Conservation (phyloP, 768 basidiomycete genomes). For the Strobilomyces dryophilus region DNA sequence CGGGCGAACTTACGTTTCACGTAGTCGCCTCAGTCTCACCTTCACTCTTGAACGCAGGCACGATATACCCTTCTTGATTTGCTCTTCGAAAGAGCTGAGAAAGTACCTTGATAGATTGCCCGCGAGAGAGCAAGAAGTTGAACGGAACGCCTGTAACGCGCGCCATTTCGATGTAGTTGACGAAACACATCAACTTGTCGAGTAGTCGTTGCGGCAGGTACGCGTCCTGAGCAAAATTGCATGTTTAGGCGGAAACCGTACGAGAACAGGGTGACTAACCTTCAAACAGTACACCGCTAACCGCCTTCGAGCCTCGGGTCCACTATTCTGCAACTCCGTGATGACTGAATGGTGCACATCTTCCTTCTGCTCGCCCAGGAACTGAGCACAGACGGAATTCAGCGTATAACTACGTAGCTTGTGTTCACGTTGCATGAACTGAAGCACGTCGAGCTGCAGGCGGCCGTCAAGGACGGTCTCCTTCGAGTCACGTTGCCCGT, state of each 20-base stretch:
- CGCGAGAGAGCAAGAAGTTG: constrained; percentile 89
- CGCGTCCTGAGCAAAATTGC: constrained; percentile 65
- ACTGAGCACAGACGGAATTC: constrained; percentile 97
- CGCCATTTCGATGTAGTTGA: constrained; percentile 99
- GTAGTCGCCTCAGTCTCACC: constrained; percentile 39
- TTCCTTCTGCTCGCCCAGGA: constrained; percentile 98
- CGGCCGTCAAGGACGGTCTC: constrained; percentile 89
- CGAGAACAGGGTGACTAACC: constrained; percentile 36
- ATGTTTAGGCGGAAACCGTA: constrained; percentile 6
- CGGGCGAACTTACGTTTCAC: neutral
- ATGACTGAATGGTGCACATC: constrained; percentile 99
- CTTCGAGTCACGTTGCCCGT: constrained; percentile 95
- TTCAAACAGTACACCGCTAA: constrained; percentile 98
- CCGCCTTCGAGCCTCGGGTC: constrained; percentile 85
- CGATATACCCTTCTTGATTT: constrained; percentile 84
- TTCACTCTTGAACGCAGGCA: constrained; percentile 83
- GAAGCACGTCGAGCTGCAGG: constrained; percentile 91
- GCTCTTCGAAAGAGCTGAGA: constrained; percentile 94
- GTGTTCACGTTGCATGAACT: constrained; percentile 98
- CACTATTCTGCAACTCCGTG: constrained; percentile 96
- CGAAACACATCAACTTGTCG: constrained; percentile 98
- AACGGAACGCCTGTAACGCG: constrained; percentile 99
- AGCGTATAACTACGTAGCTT: constrained; percentile 96
- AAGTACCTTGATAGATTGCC: constrained; percentile 98
- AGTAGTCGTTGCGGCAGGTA: constrained; percentile 94